Base-by-base conservation (phyloP, 441 rosid species). In the Adansonia gregorii region DNA sequence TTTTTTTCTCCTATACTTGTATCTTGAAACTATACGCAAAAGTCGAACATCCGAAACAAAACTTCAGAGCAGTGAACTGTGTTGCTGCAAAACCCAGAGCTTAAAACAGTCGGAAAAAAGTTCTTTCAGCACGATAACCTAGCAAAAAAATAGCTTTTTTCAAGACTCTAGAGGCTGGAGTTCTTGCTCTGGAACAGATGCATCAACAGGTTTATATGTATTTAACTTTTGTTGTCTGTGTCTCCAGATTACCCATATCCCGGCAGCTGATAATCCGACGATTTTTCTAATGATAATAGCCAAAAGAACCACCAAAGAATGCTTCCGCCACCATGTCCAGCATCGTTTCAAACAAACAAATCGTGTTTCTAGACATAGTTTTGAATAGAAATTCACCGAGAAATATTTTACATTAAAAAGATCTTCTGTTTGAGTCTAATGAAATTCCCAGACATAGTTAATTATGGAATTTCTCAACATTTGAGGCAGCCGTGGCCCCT, bases 301-400 rank as follows among this genome's bases (percentile, higher is more conserved):
- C 66, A 78, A 41, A 46, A 80, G 68, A 19, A 85, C 81, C 14
- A 14, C 54, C 65, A 77, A 31, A 78, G 66, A 74, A 67, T 82
- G 84, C 58, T 80, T 81, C 78, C 85, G 86, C 91, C 89, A 80
- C 94, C 91, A 90, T 67, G 83, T 80, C 89, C 99, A 92, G 86
- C 82, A 83, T 67, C 39, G 76, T 72, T 84, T 52, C 31, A 8
- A 22, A 64, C 2, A 6, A n/a, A 41, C n/a, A 60, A 22, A 49
- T 56, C 10, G 9, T 56, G 46, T 43, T 70, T 39, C 3, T 35
- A 61, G 15, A 20, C 10, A 19, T 8, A 58, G 59, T 27, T 61
- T 27, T 24, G 35, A 61, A 19, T 8, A 55, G 4, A 24, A 11
- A 31, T 63, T 63, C 41, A 24, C 66, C 66, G n/a, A 54, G 20